Evolutionary conservation across 495 filamentous ascomycete species (phyloP).

Genomic region (Trichoderma virens): DNA sequence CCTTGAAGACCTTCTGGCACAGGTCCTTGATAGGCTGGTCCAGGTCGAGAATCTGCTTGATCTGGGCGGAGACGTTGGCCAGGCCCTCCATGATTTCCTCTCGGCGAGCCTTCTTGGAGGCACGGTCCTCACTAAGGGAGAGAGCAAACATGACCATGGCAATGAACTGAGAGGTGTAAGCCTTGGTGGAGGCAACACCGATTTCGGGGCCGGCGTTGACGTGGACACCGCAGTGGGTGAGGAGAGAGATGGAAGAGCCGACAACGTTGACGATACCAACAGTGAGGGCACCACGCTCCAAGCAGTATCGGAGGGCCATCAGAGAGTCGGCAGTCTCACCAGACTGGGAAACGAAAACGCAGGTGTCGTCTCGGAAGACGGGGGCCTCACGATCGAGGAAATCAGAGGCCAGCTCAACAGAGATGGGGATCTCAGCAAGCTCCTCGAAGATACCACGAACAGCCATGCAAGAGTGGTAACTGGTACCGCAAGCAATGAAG

Average conservation of each 20-base stretch:
- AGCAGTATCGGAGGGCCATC: constrained; percentile 92
- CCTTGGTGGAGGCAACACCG: constrained; percentile 97
- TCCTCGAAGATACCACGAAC: constrained; percentile 97
- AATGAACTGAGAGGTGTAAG: constrained; percentile 97
- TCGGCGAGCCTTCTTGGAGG: constrained; percentile 84
- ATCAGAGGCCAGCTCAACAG: constrained; percentile 94
- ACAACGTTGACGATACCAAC: constrained; percentile 98
- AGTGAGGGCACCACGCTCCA: constrained; percentile 92
- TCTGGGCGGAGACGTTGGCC: constrained; percentile 76
- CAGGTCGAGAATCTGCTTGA: constrained; percentile 80
- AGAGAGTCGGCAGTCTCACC: constrained; percentile 98
- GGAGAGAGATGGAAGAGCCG: constrained; percentile 92
- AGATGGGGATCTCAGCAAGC: constrained; percentile 93
- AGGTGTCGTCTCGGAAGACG: constrained; percentile 99
- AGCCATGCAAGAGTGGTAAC: constrained; percentile 98
- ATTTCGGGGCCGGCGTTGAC: constrained; percentile 99
- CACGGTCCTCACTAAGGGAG: constrained; percentile 89
- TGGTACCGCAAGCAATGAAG: constrained; percentile 97
- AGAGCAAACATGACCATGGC: constrained; percentile 99
- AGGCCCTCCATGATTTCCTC: constrained; percentile 97
- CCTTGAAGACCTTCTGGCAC: constrained; percentile 82
- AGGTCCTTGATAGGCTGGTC: constrained; percentile 91
- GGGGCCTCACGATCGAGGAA: constrained; percentile 95
- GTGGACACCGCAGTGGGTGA: constrained; percentile 99
- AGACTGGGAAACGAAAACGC: constrained; percentile 97